A percentile compares a stretch with the other conserved stretches of the same genome.
phyloP scores from a whole-genome alignment of 83 land plant genomes.

The Larix sibirica region DNA sequence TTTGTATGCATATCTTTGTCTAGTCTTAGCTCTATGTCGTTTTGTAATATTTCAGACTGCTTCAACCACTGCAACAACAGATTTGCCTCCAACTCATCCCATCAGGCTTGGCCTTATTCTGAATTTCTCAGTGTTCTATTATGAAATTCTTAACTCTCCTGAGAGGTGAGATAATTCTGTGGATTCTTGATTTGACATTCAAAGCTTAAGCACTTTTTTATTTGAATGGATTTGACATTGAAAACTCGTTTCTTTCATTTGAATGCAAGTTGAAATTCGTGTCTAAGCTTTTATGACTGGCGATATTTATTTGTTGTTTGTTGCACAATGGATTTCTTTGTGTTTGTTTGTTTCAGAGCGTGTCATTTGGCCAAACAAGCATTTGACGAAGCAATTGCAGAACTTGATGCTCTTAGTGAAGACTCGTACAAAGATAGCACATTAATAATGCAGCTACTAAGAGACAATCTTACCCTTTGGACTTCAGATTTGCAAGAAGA shows the following conservation, averaged over 20 bases:
- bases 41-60: constrained; percentile 23
- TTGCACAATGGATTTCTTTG: neutral
- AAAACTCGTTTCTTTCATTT: neutral
- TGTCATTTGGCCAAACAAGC: constrained; percentile 63
- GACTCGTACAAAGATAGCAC: constrained; percentile 68
- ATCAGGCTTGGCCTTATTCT: constrained; percentile 32
- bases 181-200: constrained; percentile 10
- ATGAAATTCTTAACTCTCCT: constrained; percentile 30
- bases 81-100: constrained; percentile 33
- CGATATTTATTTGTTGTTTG: neutral
- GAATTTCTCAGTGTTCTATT: constrained; percentile 35
- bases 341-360: constrained; percentile 30
- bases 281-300: neutral
- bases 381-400: constrained; percentile 68
- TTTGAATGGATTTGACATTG: neutral
- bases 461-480: constrained; percentile 64
- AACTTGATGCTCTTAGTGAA: constrained; percentile 58
- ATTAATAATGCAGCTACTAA: constrained; percentile 53
- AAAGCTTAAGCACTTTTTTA: constrained; percentile 18
- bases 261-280: neutral
- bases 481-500: constrained; percentile 67
- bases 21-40: neutral
- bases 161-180: constrained; percentile 24
- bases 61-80: constrained; percentile 22
- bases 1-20: neutral